phyloP scores from a whole-genome alignment of 148 eudicot genomes.

The Persicaria tinctoria region DNA sequence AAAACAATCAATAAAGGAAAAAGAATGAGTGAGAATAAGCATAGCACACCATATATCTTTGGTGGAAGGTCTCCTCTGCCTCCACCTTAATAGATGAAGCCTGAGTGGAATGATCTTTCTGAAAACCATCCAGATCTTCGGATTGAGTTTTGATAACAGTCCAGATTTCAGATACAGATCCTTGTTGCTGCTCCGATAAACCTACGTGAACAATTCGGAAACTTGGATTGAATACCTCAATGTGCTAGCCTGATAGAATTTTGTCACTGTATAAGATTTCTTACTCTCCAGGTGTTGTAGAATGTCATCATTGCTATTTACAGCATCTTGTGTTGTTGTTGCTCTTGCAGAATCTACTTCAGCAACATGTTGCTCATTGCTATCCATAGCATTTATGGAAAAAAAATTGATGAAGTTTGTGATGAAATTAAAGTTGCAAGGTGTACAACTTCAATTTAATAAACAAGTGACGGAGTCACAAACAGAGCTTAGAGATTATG shows the following conservation, averaged over 20 bases:
- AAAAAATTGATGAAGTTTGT: no score
- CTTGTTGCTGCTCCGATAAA: constrained; percentile 48
- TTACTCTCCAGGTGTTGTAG: constrained; percentile 48
- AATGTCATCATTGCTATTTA: constrained; percentile 44
- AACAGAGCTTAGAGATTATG: neutral
- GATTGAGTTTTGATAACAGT: constrained; percentile 49
- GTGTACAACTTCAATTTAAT: neutral
- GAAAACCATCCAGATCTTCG: constrained; percentile 38
- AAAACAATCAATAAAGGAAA: neutral
- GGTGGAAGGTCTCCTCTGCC: constrained; percentile 58
- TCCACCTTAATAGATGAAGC: constrained; percentile 46
- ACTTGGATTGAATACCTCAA: neutral
- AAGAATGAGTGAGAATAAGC: neutral
- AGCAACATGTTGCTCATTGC: constrained; percentile 54
- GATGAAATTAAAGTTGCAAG: no score
- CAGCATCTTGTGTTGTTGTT: constrained; percentile 57
- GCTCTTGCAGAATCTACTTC: constrained; percentile 59
- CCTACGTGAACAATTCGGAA: constrained; percentile 35
- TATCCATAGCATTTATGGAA: constrained; percentile 45
- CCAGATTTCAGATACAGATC: constrained; percentile 37
- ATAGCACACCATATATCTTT: constrained; percentile 57
- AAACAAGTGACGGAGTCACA: neutral
- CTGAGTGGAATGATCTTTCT: constrained; percentile 54
- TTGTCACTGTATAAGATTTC: constrained; percentile 14
- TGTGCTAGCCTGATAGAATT: neutral